Evolutionary conservation across 495 filamentous ascomycete species (phyloP).

Genomic region (Aspergillus ostianus): DNA sequence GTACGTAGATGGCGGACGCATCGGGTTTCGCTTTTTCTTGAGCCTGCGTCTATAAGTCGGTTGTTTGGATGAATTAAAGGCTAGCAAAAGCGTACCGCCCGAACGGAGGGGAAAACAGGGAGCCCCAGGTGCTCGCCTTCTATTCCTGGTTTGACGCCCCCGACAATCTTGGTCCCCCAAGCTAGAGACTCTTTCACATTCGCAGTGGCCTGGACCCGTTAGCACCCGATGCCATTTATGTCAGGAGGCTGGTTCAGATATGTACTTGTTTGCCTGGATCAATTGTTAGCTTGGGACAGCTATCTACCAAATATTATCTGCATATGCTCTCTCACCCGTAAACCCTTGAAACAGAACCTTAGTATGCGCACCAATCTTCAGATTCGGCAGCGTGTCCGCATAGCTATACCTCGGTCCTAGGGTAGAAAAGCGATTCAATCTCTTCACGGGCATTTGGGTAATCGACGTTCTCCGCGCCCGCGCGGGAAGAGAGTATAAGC

Average conservation of each 20-base stretch:
- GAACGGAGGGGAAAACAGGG: constrained; percentile 73
- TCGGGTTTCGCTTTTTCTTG: constrained; percentile 74
- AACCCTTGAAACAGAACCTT: constrained; percentile 87
- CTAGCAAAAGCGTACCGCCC: constrained; percentile 46
- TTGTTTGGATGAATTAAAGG: constrained; percentile 2
- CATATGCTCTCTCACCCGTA: constrained; percentile 54
- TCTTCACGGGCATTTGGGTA: constrained; percentile 8
- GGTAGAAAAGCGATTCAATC: constrained; percentile 39
- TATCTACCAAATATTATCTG: neutral
- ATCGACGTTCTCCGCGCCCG: constrained; percentile 13
- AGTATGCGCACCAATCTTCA: constrained; percentile 77
- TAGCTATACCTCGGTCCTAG: constrained; percentile 39
- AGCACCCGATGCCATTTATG: neutral
- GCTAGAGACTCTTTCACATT: constrained; percentile 80
- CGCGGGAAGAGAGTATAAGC: constrained; percentile 17
- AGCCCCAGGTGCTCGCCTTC: constrained; percentile 77
- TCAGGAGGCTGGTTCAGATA: neutral
- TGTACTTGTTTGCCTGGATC: constrained; percentile 36
- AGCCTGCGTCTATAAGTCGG: constrained; percentile 48
- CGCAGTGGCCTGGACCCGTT: constrained; percentile 59
- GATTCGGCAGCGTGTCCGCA: constrained; percentile 67
- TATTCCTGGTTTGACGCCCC: constrained; percentile 77
- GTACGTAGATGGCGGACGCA: constrained; percentile 83
- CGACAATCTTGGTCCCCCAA: constrained; percentile 87
- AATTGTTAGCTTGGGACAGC: constrained; percentile 13